phyloP scores from a whole-genome alignment of 108 stramenopile species.

The Skeletonema potamos region DNA sequence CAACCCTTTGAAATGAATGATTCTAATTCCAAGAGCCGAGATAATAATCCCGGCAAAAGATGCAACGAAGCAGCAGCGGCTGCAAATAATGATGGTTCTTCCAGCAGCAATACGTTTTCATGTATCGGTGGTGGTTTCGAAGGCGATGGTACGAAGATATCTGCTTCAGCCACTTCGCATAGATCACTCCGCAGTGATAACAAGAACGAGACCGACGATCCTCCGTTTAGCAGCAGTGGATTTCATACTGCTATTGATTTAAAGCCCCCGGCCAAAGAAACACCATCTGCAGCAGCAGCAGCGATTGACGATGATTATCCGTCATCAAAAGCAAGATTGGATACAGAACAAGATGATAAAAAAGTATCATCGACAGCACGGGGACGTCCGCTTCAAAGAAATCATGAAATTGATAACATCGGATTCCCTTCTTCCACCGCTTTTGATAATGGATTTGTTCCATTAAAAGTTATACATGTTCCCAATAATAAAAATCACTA shows the following conservation, averaged over 20 bases:
- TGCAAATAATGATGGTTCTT: neutral
- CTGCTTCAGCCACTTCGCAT: neutral
- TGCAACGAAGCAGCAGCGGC: neutral
- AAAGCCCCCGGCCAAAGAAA: neutral
- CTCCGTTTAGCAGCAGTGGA: neutral
- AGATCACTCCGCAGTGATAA: neutral
- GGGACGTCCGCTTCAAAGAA: neutral
- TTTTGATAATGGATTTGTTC: neutral
- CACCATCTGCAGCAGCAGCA: neutral
- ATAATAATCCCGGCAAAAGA: neutral
- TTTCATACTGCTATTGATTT: neutral
- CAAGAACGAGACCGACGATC: neutral
- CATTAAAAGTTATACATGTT: constrained; percentile 21
- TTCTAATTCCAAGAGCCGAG: neutral
- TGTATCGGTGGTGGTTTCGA: neutral
- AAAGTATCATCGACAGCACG: neutral
- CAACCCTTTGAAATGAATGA: neutral
- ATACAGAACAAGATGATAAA: neutral
- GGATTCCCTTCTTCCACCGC: neutral
- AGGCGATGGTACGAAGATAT: neutral
- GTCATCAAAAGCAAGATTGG: neutral
- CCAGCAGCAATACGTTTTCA: neutral
- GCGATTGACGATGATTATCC: neutral
- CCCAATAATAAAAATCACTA: constrained; percentile 3
- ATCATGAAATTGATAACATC: neutral